These are phyloP conservation scores for Lenzites betulinus DNA, from an alignment of 768 basidiomycete species.

Conservation along the genomic window DNA sequence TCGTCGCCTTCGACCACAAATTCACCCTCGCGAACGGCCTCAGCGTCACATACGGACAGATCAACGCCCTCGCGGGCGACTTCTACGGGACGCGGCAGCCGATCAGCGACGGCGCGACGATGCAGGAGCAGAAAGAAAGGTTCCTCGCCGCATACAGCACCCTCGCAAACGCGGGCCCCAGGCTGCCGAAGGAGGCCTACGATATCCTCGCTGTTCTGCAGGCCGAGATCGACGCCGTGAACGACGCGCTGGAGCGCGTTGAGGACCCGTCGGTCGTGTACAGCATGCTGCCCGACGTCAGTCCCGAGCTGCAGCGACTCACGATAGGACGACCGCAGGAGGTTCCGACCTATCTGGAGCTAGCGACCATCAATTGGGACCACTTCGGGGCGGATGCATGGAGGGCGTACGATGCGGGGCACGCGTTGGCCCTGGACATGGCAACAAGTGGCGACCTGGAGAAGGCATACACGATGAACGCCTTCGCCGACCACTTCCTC, in stretches of 20 bases:
- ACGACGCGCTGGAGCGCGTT: constrained; percentile 5
- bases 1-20: constrained; percentile 12
- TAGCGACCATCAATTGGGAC: constrained; percentile 21
- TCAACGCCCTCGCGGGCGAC: constrained; percentile 23
- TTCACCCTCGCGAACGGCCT: constrained; percentile 18
- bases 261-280: constrained; percentile 19
- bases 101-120: constrained; percentile 19
- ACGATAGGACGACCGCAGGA: background rate
- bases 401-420: constrained; percentile 7
- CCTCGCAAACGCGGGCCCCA: constrained; percentile 9
- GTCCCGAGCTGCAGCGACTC: constrained; percentile 2
- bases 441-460: constrained; percentile 2
- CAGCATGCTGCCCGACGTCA: constrained; percentile 16
- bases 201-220: constrained; percentile 20
- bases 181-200: constrained; percentile 15
- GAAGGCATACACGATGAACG: constrained; percentile 9
- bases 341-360: constrained; percentile 16
- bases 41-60: constrained; percentile 22
- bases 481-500: constrained; percentile 14
- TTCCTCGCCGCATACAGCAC: constrained; percentile 19
- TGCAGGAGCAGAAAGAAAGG: constrained; percentile 5
- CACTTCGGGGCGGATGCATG: constrained; percentile 13
- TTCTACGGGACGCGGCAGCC: constrained; percentile 22
- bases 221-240: constrained; percentile 17
- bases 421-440: background rate